Conservation (phyloP, 2,329 filamentous ascomycete species). For the Aureobasidium uvarum region DNA sequence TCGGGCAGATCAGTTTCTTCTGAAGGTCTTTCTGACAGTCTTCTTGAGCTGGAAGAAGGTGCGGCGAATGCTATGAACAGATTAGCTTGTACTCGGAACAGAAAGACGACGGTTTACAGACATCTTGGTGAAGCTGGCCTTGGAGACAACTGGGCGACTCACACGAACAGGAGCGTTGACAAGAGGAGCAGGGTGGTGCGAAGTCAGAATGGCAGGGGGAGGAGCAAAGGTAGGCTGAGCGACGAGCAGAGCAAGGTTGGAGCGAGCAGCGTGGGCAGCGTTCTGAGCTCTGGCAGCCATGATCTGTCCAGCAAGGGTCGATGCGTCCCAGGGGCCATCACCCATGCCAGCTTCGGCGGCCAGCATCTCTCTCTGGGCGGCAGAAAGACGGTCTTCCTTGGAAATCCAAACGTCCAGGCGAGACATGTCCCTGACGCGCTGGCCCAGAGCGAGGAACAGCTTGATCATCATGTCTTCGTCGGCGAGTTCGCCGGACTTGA, state of each 20-base stretch:
- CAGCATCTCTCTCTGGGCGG: background rate
- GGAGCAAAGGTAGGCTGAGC: constrained; percentile 4
- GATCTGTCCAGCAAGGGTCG: background rate
- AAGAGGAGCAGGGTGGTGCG: background rate
- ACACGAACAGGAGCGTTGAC: background rate
- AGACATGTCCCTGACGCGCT: constrained; percentile 1
- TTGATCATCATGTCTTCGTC: background rate
- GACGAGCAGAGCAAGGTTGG: background rate
- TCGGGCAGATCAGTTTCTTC: background rate
- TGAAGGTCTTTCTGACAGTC: too few species aligned
- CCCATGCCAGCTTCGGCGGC: background rate
- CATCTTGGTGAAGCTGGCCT: background rate
- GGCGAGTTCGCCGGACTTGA: background rate
- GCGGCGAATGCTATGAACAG: background rate
- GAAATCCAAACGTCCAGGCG: background rate
- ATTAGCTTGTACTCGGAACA: background rate
- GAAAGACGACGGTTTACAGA: background rate
- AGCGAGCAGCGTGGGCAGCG: background rate
- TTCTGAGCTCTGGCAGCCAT: constrained; percentile 2
- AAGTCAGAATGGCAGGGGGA: background rate
- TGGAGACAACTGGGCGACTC: background rate
- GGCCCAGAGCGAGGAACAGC: background rate
- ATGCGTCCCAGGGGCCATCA: background rate
- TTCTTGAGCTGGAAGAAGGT: background rate
- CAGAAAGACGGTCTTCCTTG: background rate